These are phyloP conservation scores for Mollisia scopiformis DNA, from an alignment of 2,329 filamentous ascomycete genomes.

Conservation along the genomic window DNA sequence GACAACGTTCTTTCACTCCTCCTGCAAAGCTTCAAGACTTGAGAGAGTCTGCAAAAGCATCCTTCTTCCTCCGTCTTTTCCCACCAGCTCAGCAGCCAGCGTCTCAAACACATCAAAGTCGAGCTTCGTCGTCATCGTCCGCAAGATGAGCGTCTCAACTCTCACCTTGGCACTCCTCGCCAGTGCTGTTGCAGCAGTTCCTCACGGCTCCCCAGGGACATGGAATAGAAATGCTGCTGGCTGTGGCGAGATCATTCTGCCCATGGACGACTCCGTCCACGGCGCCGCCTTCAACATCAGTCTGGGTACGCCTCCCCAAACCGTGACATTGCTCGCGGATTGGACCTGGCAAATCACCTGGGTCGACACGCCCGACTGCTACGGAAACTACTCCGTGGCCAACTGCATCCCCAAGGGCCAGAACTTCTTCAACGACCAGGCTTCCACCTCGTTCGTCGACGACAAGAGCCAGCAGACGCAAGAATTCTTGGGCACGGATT, in stretches of 20 bases:
- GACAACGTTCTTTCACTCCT: neutral
- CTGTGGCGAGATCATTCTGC: slow-evolving; percentile 12
- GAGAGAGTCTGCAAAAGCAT: neutral
- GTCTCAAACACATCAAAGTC: neutral
- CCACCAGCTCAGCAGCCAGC: neutral
- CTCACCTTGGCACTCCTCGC: neutral
- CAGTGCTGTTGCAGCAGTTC: neutral
- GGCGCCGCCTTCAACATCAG: slow-evolving; percentile 13
- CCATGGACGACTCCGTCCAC: slow-evolving; percentile 10
- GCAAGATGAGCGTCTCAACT: neutral
- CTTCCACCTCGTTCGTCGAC: slow-evolving; percentile 7
- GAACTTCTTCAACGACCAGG: slow-evolving; percentile 8
- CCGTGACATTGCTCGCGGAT: slow-evolving; percentile 10
- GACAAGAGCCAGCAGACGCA: neutral
- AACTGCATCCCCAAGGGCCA: slow-evolving; percentile 9
- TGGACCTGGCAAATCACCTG: slow-evolving; percentile 16
- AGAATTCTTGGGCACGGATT: slow-evolving; percentile 8
- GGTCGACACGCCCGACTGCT: slow-evolving; percentile 13
- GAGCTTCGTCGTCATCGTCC: neutral
- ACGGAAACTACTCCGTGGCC: slow-evolving; percentile 9
- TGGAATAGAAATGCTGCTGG: neutral
- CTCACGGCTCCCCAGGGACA: neutral
- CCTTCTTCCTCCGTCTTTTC: neutral
- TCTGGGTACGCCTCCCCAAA: slow-evolving; percentile 11
- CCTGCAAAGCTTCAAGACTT: neutral